Percentiles rank a stretch among this genome's conserved stretches.
Conservation (phyloP, 768 basidiomycete genomes). For the Asterophora lycoperdoides region DNA sequence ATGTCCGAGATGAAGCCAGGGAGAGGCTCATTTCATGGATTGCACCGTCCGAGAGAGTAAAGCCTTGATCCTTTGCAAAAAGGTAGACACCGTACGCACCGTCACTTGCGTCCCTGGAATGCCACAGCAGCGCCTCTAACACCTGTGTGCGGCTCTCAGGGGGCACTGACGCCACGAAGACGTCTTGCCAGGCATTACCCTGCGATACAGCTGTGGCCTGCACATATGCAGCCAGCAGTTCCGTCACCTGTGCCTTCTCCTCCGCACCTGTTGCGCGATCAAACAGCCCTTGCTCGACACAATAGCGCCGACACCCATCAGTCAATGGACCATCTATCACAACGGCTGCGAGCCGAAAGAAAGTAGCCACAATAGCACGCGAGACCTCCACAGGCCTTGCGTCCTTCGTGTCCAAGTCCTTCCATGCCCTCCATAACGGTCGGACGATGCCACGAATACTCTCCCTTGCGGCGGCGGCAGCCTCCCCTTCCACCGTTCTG, state of each 20-base stretch:
- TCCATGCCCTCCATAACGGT: conserved; percentile 42
- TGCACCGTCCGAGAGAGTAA: conserved; percentile 20
- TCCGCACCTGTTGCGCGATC: conserved; percentile 11
- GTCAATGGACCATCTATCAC: conserved; percentile 34
- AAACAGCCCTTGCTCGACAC: conserved; percentile 26
- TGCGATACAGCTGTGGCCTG: conserved; percentile 25
- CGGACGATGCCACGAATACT: conserved; percentile 24
- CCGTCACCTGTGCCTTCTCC: conserved; percentile 21
- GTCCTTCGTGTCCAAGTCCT: conserved; percentile 8
- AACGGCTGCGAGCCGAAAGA: conserved; percentile 42
- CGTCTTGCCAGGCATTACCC: conserved; percentile 22
- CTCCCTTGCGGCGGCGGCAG: conserved; percentile 3
- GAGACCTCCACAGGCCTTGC: conserved; percentile 23
- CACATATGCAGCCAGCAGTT: conserved; percentile 34
- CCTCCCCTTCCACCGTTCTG: not conserved
- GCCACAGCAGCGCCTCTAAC: conserved; percentile 17
- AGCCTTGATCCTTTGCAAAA: conserved; percentile 22
- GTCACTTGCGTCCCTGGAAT: conserved; percentile 24
- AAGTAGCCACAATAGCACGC: conserved; percentile 37
- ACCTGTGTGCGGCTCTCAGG: conserved; percentile 25
- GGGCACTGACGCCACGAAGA: conserved; percentile 25
- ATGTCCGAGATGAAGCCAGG: conserved; percentile 25
- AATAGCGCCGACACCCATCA: conserved; percentile 32
- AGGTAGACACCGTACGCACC: conserved; percentile 31
- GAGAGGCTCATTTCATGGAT: conserved; percentile 28